A percentile compares a stretch with the other conserved stretches of the same genome.
These are phyloP conservation scores for Acanthamoeba castellanii DNA, from an alignment of 208 protist genomes.

Conservation along the genomic window DNA sequence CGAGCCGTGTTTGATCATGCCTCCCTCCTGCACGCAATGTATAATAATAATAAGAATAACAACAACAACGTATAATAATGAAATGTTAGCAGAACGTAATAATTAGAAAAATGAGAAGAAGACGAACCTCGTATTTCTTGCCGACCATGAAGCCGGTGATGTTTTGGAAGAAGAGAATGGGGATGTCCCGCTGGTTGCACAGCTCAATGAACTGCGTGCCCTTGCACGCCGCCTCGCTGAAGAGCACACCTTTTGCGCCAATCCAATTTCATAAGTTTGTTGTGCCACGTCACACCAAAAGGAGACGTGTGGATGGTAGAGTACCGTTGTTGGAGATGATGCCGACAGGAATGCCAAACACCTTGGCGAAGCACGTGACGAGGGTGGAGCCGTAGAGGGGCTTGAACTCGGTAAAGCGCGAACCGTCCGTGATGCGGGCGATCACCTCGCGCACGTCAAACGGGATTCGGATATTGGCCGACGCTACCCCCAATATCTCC, in stretches of 20 bases:
- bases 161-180: slow-evolving; percentile 97
- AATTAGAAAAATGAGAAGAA: no score
- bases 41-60: not conserved
- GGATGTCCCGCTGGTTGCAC: slow-evolving; percentile 95
- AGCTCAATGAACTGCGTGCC: slow-evolving; percentile 91
- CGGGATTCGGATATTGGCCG: slow-evolving; percentile 34
- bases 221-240: slow-evolving; percentile 60
- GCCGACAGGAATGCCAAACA: slow-evolving; percentile 96
- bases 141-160: slow-evolving; percentile 96
- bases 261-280: no score
- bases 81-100: no score
- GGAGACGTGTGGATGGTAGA: no score
- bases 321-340: slow-evolving; percentile 97
- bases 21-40: slow-evolving; percentile 89
- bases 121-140: slow-evolving; percentile 70
- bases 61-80: not conserved
- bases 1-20: slow-evolving; percentile 97
- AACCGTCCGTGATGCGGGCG: slow-evolving; percentile 95
- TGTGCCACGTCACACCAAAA: no score
- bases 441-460: slow-evolving; percentile 84
- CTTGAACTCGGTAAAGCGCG: slow-evolving; percentile 96
- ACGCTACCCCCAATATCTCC: slow-evolving; percentile 60
- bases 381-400: slow-evolving; percentile 94
- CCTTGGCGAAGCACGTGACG: slow-evolving; percentile 87
- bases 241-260: not conserved